Conservation (phyloP, 164 flowering plant species). For the Berberis thunbergii region DNA sequence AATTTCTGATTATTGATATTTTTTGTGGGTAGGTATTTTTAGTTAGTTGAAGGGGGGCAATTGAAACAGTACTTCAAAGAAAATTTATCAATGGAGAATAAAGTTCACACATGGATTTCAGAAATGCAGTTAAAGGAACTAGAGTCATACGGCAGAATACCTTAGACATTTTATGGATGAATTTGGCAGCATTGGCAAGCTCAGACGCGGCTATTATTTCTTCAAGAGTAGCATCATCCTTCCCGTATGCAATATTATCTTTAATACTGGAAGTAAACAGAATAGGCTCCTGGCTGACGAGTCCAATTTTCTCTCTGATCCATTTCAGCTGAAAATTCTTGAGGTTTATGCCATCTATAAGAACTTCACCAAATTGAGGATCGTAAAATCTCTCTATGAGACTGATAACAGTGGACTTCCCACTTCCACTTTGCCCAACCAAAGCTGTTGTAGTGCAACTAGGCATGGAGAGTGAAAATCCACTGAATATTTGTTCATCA, state of each 20-base stretch:
- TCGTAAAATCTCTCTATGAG: conserved; percentile 51
- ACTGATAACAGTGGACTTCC: conserved; percentile 51
- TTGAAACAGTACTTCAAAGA: too few relatives aligned
- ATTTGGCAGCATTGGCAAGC: conserved; percentile 40
- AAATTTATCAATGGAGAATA: too few relatives aligned
- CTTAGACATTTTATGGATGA: conserved; percentile 32
- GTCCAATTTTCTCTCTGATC: conserved; percentile 27
- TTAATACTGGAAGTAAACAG: conserved; percentile 21
- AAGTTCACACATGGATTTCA: too few relatives aligned
- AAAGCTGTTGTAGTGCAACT: conserved; percentile 19
- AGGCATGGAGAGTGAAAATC: conserved; percentile 22
- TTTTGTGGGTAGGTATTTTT: too few relatives aligned
- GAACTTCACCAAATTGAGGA: conserved; percentile 39
- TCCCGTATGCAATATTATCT: conserved; percentile 27
- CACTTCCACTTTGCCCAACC: conserved; percentile 55
- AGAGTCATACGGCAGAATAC: conserved; percentile 2
- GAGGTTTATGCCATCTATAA: conserved; percentile 39
- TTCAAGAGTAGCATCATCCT: conserved; percentile 21
- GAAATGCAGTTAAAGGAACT: too few relatives aligned
- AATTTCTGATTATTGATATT: too few relatives aligned
- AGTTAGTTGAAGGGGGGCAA: too few relatives aligned
- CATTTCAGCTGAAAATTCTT: conserved; percentile 24
- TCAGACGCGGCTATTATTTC: conserved; percentile 20
- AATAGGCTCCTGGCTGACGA: conserved; percentile 31
- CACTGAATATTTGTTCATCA: conserved; percentile 26